Evolutionary conservation across 2,329 filamentous ascomycete genomes (phyloP), one percentile per base, ranked within the genome.

Genomic region (Keithomyces neogunnii): DNA sequence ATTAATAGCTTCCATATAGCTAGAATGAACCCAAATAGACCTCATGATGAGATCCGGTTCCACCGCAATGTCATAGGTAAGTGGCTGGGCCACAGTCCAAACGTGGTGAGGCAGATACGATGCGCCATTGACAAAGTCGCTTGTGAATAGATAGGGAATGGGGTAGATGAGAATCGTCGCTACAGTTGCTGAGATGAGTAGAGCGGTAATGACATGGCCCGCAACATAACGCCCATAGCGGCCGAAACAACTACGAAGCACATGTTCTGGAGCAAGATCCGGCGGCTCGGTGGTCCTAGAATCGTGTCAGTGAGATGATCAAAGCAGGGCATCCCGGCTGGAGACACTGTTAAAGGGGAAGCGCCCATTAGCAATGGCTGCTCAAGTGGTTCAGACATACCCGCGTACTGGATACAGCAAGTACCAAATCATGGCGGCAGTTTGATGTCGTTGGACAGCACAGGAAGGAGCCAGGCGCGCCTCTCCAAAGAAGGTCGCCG

Each of bases 1-100:
- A 47, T 87, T 74, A 36, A 92, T 73, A 9, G 86, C 88, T 60
- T 83, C 76, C 84, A 91, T 91, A 62, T 90, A 90, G 64, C 80
- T 85, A 55, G 86, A 86, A 62, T 91, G 86, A 13, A 92, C 77
- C 88, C 88, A 92, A 51, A 89, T 78, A 52, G 88, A 88, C 57
- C 86, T 85, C 81, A 92, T 86, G 51, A 87, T 81, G n/a, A 92
- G 82, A 64, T 92, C 86, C 3, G 84, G 77, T 49, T 73, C 69
- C 44, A 73, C 71, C 30, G 69, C 62, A 4, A 69, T 67, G 50
- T 72, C 72, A 46, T 78, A 77, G 36, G 77, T 69, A 50, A 87
- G 72, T 31, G 84, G 80, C 53, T 82, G 80, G 5, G 85, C 85
- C 38, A 84, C 84, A 30, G 87, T 90, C 88, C 88, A 92, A 58